phyloP scores from a whole-genome alignment of 805 yeast genomes.

The Hanseniaspora guilliermondii region DNA sequence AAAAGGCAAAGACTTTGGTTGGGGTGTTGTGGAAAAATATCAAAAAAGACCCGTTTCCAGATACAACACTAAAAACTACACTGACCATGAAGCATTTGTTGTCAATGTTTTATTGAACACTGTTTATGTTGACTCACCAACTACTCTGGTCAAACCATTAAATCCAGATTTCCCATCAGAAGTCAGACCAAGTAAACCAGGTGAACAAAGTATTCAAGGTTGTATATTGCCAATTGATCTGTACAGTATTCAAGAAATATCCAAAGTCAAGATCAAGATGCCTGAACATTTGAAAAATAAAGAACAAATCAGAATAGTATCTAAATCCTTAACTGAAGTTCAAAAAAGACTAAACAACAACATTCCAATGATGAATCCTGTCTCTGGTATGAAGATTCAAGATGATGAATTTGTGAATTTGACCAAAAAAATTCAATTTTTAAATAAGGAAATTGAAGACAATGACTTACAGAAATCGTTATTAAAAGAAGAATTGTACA shows the following conservation, averaged over 20 bases:
- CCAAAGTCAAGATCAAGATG: constrained; percentile 67
- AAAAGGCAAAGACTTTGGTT: constrained; percentile 61
- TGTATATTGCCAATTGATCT: constrained; percentile 79
- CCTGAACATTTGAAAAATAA: constrained; percentile 61
- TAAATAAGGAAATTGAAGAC: constrained; percentile 58
- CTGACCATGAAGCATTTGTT: constrained; percentile 82
- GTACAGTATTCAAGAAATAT: constrained; percentile 58
- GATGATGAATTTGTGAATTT: constrained; percentile 65
- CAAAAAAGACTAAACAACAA: constrained; percentile 79
- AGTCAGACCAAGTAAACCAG: constrained; percentile 66
- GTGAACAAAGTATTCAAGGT: constrained; percentile 50
- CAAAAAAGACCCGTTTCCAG: constrained; percentile 57
- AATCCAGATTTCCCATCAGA: constrained; percentile 78
- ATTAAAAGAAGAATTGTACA: constrained; percentile 49
- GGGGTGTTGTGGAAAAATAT: constrained; percentile 82
- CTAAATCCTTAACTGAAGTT: constrained; percentile 68
- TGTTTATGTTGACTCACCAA: constrained; percentile 75
- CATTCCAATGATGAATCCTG: constrained; percentile 80
- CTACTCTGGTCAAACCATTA: constrained; percentile 61
- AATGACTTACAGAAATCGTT: constrained; percentile 58
- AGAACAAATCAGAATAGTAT: constrained; percentile 48
- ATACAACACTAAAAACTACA: constrained; percentile 42
- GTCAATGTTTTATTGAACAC: constrained; percentile 72
- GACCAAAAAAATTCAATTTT: constrained; percentile 64
- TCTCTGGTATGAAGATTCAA: constrained; percentile 82